phyloP scores from a whole-genome alignment of 768 basidiomycete species.

The Lentinula sp. region DNA sequence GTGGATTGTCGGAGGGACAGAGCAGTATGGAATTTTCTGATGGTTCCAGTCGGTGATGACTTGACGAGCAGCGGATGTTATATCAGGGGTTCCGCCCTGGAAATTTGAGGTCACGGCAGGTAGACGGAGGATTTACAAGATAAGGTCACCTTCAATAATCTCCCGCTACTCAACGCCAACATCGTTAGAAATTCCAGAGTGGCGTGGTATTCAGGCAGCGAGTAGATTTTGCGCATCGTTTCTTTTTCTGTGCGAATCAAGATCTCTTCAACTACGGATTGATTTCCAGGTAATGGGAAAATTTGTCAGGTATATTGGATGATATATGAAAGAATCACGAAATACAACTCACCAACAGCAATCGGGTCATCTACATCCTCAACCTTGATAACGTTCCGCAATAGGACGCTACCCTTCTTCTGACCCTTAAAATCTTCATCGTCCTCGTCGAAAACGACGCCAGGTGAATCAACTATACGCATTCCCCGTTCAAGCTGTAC shows the following conservation, averaged over 20 bases:
- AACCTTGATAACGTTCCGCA: slow-evolving; percentile 86
- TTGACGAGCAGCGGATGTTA: slow-evolving; percentile 74
- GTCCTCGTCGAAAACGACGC: slow-evolving; percentile 92
- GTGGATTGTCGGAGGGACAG: slow-evolving; percentile 71
- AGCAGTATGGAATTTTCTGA: slow-evolving; percentile 90
- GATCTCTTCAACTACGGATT: slow-evolving; percentile 75
- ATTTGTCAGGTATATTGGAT: background rate
- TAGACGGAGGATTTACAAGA: background rate
- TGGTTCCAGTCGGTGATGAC: slow-evolving; percentile 92
- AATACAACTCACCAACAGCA: slow-evolving; percentile 58
- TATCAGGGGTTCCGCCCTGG: slow-evolving; percentile 88
- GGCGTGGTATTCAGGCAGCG: slow-evolving; percentile 66
- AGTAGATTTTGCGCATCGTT: slow-evolving; percentile 81
- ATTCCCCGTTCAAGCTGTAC: slow-evolving; percentile 90
- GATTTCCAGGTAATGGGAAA: background rate
- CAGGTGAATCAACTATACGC: slow-evolving; percentile 91
- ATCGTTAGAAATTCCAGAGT: slow-evolving; percentile 86
- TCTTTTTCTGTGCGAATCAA: slow-evolving; percentile 60
- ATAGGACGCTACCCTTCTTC: slow-evolving; percentile 60
- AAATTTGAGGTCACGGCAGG: background rate
- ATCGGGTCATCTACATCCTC: slow-evolving; percentile 91
- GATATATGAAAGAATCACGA: background rate
- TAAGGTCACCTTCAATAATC: slow-evolving; percentile 66
- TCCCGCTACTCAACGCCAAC: slow-evolving; percentile 77
- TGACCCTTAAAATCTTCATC: slow-evolving; percentile 39